These are phyloP conservation scores for Lepidium africanum DNA, from an alignment of 345 rosid genomes.

Conservation along the genomic window DNA sequence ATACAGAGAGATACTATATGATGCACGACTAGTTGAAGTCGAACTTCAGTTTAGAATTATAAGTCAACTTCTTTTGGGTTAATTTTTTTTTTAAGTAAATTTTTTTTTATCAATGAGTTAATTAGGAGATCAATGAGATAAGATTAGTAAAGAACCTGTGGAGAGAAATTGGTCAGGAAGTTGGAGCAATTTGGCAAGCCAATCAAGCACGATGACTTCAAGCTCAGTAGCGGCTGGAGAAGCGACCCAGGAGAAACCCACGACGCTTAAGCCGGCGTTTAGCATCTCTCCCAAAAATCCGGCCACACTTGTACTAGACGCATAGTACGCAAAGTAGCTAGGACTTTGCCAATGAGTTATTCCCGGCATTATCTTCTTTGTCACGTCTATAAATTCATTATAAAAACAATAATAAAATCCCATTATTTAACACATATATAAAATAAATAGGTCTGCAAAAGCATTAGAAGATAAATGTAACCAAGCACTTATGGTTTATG, in stretches of 20 bases:
- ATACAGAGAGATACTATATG: background rate
- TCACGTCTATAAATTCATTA: background rate
- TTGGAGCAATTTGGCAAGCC: constrained; percentile 77
- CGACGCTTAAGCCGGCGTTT: constrained; percentile 15
- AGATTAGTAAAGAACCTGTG: constrained; percentile 28
- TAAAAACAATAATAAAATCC: background rate
- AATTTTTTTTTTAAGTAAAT: too few relatives aligned
- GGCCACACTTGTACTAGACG: constrained; percentile 24
- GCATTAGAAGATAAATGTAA: background rate
- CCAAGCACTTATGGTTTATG: too few relatives aligned
- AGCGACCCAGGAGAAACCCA: constrained; percentile 21
- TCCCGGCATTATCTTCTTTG: constrained; percentile 23
- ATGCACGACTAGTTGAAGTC: too few relatives aligned
- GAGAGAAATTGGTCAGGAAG: constrained; percentile 73
- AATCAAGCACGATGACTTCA: constrained; percentile 51
- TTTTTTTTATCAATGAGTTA: too few relatives aligned
- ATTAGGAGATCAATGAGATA: background rate
- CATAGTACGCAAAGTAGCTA: constrained; percentile 22
- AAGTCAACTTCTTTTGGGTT: too few relatives aligned
- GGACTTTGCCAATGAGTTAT: constrained; percentile 29
- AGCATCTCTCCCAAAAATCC: constrained; percentile 30
- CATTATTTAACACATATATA: background rate
- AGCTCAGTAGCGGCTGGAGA: constrained; percentile 27
- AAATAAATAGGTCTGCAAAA: background rate
- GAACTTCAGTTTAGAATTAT: too few relatives aligned